Percentiles rank a stretch among this genome's conserved stretches.
Conservation (phyloP, 202 grass and related monocot genomes). For the Eragrostis tef region DNA sequence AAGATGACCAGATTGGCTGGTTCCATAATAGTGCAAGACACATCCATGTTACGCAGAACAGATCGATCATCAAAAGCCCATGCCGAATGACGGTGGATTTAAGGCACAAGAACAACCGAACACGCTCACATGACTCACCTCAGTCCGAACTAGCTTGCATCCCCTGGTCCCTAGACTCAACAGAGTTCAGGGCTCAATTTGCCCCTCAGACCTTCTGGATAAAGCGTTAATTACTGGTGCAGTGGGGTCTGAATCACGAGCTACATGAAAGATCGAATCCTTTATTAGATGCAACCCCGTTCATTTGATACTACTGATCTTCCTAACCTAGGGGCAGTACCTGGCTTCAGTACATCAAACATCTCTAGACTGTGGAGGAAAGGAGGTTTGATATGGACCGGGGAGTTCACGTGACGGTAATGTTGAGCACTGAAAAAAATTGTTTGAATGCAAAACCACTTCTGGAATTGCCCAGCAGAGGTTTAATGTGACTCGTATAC, state of each 20-base stretch:
- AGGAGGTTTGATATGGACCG: background rate
- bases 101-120: background rate
- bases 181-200: background rate
- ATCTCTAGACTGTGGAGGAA: background rate
- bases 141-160: background rate
- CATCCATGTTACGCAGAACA: background rate
- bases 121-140: background rate
- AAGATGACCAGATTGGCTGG: background rate
- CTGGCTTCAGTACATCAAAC: background rate
- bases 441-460: background rate
- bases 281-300: background rate
- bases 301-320: conserved; percentile 5
- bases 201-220: background rate
- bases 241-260: background rate
- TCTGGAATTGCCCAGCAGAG: background rate
- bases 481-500: background rate
- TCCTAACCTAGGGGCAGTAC: background rate
- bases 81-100: background rate
- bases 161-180: background rate
- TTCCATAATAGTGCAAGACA: background rate
- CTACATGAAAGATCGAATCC: background rate
- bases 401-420: background rate
- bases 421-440: background rate
- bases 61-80: background rate
- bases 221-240: background rate